phyloP scores from a whole-genome alignment of 345 rosid species.

The Balakata baccata region DNA sequence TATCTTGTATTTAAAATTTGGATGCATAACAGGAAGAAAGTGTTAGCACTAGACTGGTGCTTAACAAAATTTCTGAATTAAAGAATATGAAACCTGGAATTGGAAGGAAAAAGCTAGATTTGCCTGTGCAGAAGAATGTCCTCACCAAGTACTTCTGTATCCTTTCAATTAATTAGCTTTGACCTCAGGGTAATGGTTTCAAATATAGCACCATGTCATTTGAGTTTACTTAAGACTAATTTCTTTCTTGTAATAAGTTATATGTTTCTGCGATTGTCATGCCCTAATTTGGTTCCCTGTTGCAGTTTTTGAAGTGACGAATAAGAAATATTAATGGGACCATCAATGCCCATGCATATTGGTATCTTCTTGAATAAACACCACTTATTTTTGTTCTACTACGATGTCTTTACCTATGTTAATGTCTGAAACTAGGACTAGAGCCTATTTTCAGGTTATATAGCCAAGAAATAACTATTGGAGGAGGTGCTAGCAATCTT shows the following conservation, averaged over 20 bases:
- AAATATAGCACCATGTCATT: not conserved
- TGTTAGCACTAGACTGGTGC: conserved; percentile 33
- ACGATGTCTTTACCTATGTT: not conserved
- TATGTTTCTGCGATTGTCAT: not conserved
- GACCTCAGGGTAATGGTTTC: not conserved
- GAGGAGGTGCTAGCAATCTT: not conserved
- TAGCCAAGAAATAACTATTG: not conserved
- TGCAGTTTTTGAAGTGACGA: no score
- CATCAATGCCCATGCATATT: not conserved
- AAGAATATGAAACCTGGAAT: conserved; percentile 47
- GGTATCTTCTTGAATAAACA: not conserved
- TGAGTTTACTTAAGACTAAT: not conserved
- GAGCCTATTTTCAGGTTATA: not conserved
- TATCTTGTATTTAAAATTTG: conserved; percentile 5
- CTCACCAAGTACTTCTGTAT: conserved; percentile 92
- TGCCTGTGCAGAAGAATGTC: conserved; percentile 93
- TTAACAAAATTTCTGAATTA: conserved; percentile 23
- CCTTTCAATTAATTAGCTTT: conserved; percentile 36
- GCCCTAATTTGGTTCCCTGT: not conserved
- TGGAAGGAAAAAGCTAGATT: conserved; percentile 69
- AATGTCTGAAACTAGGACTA: not conserved
- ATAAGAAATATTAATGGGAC: not conserved
- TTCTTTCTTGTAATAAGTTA: not conserved
- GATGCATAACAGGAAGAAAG: conserved; percentile 42
- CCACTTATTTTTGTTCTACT: not conserved